A percentile compares a stretch with the other conserved stretches of the same genome.
These are phyloP conservation scores for Tanacetum coccineum DNA, from an alignment of 129 eudicot species.

Conservation along the genomic window DNA sequence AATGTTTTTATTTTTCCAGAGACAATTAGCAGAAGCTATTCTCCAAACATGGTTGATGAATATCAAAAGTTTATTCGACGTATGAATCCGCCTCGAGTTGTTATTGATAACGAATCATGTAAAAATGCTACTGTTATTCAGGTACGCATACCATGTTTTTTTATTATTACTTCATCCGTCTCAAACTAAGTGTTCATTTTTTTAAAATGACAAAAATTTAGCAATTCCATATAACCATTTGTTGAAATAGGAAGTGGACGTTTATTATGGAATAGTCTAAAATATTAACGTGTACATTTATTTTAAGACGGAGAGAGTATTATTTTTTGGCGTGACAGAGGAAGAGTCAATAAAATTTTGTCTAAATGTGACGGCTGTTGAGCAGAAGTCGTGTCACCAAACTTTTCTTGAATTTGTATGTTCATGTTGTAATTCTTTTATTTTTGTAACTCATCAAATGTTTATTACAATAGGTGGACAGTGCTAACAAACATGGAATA, in stretches of 20 bases:
- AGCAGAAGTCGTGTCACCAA: slow-evolving; percentile 11
- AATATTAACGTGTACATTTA: too few relatives aligned
- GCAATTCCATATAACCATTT: too few relatives aligned
- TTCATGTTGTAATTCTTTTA: not conserved
- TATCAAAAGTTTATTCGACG: slow-evolving; percentile 88
- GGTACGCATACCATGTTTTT: slow-evolving; percentile 36
- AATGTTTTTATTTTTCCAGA: slow-evolving; percentile 37
- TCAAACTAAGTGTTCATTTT: too few relatives aligned
- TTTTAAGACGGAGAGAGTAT: too few relatives aligned
- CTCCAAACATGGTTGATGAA: slow-evolving; percentile 81
- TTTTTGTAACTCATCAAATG: slow-evolving; percentile 9
- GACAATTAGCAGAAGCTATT: slow-evolving; percentile 51
- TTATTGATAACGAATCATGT: slow-evolving; percentile 78
- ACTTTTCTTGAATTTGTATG: slow-evolving; percentile 1
- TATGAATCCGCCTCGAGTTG: slow-evolving; percentile 98
- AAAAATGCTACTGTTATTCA: slow-evolving; percentile 84
- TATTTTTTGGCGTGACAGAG: not conserved
- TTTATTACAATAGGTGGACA: slow-evolving; percentile 69
- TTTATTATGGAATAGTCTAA: too few relatives aligned
- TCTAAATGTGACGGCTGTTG: slow-evolving; percentile 2
- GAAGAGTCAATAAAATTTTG: not conserved
- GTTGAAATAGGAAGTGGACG: too few relatives aligned
- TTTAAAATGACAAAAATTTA: too few relatives aligned
- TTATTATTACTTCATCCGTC: not conserved
- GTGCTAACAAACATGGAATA: slow-evolving; percentile 94